Evolutionary conservation across 1,139 yeast species (phyloP), one percentile per base, ranked within the genome.

Genomic region (Taphrina sp.): DNA sequence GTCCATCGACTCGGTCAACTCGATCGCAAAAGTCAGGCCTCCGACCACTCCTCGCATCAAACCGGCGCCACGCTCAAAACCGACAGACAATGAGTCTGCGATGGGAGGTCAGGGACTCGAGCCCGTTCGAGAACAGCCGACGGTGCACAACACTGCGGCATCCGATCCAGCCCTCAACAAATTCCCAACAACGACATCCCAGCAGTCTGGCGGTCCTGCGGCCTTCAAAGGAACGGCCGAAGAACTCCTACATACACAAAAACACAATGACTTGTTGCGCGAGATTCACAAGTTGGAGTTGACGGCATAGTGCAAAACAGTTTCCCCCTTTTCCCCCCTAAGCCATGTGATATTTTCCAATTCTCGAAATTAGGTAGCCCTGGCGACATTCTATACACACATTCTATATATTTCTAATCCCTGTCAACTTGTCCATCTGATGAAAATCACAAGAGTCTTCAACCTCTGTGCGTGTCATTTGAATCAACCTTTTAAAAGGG

Each of bases 1-100:
- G 14, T 49, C 54, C 14, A 26, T 49, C 24, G 45, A 49, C 24
- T 49, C 54, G 10, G 54, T 49, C 45, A 39, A 33, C 3, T 49
- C 54, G 12, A 42, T 49, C n/a, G 41, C 54, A 19, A 38, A 39
- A 19, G 54, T 39, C 17, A 20, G 44, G 19, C 54, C 54, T 4
- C 54, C 54, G 2, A 43, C 47, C 8, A 43, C 47, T 16, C 47
- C 47, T 8, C 36, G 47, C 1, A 31, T 43, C 28, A 43, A 33
- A 20, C 36, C 47, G 29, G 17, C 36, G 3, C 10, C 20, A 2
- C 29, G 26, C 38, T n/a, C n/a, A n/a, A n/a, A n/a, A n/a, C n/a
- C n/a, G n/a, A n/a, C n/a, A n/a, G 38, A 29, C 12, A 43, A 43
- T 20, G 2, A 26, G 12, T 26, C 31, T 12, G 10, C 31, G 7